A percentile compares a stretch with the other conserved stretches of the same genome.
Evolutionary conservation across 2,329 filamentous ascomycete species (phyloP).

Genomic region (Neofusicoccum laricinum): DNA sequence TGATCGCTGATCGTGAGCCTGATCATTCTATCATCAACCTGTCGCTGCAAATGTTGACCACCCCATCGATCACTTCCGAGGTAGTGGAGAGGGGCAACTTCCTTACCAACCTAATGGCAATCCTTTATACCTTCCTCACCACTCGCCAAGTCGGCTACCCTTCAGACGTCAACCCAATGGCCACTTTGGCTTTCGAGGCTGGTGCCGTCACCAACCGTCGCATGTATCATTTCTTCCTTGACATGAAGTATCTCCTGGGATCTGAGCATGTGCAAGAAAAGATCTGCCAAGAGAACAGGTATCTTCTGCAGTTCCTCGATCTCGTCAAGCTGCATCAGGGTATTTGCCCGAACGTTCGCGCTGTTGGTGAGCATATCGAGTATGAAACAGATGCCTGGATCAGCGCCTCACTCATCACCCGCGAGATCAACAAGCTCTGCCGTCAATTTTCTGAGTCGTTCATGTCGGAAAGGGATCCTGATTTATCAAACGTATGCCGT

Average conservation of each 20-base stretch:
- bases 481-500: conserved; percentile 62
- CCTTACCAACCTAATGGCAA: conserved; percentile 89
- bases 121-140: conserved; percentile 95
- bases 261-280: conserved; percentile 85
- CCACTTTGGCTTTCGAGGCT: conserved; percentile 86
- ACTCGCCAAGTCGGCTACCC: conserved; percentile 94
- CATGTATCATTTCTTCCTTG: conserved; percentile 97
- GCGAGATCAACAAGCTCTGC: conserved; percentile 91
- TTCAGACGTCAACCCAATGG: conserved; percentile 79
- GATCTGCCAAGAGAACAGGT: conserved; percentile 78
- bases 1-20: conserved; percentile 92
- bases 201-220: conserved; percentile 92
- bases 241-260: conserved; percentile 85
- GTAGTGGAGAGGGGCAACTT: conserved; percentile 95
- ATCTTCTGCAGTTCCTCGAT: conserved; percentile 91
- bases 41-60: conserved; percentile 93
- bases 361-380: conserved; percentile 92
- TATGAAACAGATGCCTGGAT: conserved; percentile 99
- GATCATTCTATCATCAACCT: conserved; percentile 99
- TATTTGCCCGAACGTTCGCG: conserved; percentile 90
- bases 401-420: conserved; percentile 86
- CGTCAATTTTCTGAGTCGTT: conserved; percentile 87
- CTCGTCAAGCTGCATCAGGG: conserved; percentile 95
- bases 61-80: conserved; percentile 92
- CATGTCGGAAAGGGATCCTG: conserved; percentile 63